Evolutionary conservation across 164 flowering plant genomes (phyloP), one percentile per base, ranked within the genome.

Genomic region (Magnolia changhungtana): DNA sequence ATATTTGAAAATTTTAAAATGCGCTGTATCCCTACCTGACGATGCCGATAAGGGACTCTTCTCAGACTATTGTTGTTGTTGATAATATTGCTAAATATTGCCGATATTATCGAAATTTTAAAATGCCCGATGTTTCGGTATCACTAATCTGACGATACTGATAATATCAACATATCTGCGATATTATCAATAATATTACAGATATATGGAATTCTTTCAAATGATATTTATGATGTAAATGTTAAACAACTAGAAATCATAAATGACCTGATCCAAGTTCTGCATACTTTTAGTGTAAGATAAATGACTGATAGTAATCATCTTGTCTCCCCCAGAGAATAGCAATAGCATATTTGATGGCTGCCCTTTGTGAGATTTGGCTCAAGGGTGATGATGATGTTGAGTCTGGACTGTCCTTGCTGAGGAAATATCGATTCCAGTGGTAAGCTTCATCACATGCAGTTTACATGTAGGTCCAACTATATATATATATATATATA

Each of bases 291-390:
- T 72, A 4, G 50, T 23, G 14, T 19, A 16, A 3, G 27, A 23
- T 21, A 5, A 50, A 10, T 50, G 11, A 37, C 18, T 72, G 23
- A 23, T 59, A 4, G 20, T n/a, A 18, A 21, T 11, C 67, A 14
- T 58, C 21, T 50, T 63, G 29, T 74, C 55, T 45, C 31, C 61
- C 65, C 16, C 86, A 93, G 95, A 88, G 97, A 83, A 93, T 93
- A 69, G 95, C 94, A 73, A 72, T 87, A 45, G 92, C 87, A 55
- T 91, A 89, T 83, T 71, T 89, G 64, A 61, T 90, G 19, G 87
- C 88, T 21, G 95, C 94, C 31, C 1, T 89, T 8, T 91, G 95
- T 76, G 94, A 93, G 84, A 91, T 93, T 83, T 93, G 93, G 92
- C 85, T 93, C 4, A 89, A 84, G 82, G 81, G 78, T 63, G 80